Evolutionary conservation across 2,329 filamentous ascomycete species (phyloP).

Genomic region (Thelonectria olida): DNA sequence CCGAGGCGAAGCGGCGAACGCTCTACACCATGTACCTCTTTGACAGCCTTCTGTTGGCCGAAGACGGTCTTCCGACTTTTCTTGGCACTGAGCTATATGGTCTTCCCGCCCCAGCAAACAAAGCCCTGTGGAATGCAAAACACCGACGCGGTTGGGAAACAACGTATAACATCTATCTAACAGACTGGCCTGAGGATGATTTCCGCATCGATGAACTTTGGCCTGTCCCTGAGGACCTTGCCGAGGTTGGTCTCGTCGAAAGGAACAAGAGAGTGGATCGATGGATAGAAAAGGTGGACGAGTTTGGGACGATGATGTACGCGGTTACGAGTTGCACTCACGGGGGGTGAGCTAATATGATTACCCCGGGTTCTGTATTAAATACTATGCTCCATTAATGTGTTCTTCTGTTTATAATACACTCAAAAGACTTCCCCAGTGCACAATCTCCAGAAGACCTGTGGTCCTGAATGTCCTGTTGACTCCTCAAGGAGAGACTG

Average conservation of each 20-base stretch:
- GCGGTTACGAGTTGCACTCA: slow-evolving; percentile 58
- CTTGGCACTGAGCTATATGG: slow-evolving; percentile 58
- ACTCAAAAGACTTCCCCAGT: too few species aligned
- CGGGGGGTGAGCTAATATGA: slow-evolving; percentile 45
- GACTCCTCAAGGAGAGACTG: too few species aligned
- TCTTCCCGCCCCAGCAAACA: slow-evolving; percentile 52
- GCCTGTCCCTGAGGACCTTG: slow-evolving; percentile 47
- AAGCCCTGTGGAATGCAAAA: slow-evolving; percentile 53
- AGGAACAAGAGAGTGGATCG: slow-evolving; percentile 52
- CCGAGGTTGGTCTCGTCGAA: too few species aligned
- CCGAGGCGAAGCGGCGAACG: slow-evolving; percentile 61
- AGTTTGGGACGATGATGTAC: slow-evolving; percentile 64
- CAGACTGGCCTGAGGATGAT: slow-evolving; percentile 51
- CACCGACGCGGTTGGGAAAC: slow-evolving; percentile 52
- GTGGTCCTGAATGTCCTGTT: too few species aligned
- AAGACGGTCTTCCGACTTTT: slow-evolving; percentile 56
- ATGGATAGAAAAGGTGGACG: slow-evolving; percentile 62
- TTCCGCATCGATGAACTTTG: slow-evolving; percentile 62
- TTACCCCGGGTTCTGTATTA: too few species aligned
- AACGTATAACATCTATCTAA: slow-evolving; percentile 53
- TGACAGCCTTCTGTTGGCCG: slow-evolving; percentile 56
- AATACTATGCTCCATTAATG: too few species aligned
- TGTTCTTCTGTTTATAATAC: too few species aligned
- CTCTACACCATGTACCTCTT: slow-evolving; percentile 64
- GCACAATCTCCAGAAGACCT: too few species aligned